Base-by-base conservation (phyloP, 2,329 filamentous ascomycete species). In the Hirsutella thompsonii region DNA sequence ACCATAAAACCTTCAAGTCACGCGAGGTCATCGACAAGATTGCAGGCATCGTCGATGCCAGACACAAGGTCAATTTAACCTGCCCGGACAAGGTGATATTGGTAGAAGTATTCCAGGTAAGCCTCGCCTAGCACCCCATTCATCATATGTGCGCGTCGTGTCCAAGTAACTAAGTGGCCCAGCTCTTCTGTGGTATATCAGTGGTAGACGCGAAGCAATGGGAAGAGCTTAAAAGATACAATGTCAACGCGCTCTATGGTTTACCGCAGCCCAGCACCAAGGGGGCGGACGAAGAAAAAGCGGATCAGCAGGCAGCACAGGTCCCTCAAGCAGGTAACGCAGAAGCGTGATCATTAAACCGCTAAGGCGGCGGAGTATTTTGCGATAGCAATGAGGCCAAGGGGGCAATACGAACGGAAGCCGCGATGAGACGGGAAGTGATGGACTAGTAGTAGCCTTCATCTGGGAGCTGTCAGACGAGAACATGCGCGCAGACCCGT, bases 81-180 rank as follows among this genome's bases (percentile, higher is more conserved):
- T 72, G 70, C n/a, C 83, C 84, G 28, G 83, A 90, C 61, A 76
- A 85, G 55, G 75, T 89, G 26, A 81, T 92, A 49, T 62, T 90
- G 46, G 76, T 92, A 42, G 84, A 92, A 52, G 72, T 92, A 42
- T 90, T 83, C 58, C 79, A 87, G 73, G 84, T 85, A 70, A 48
- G 59, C 42, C 20, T 20, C 29, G 14, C 10, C 18, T 9, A 34
- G 3, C 6, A 11, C 6, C n/a, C n/a, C 23, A 26, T 6, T 11
- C 23, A 11, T 26, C 23, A 26, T 11, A 11, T 11, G 11, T 34
- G 14, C 14, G n/a, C 18, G 5, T 14, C 32, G 2, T 16, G 5
- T 3, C 5, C n/a, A 1, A 16, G 4, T 18, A 6, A 18, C 32
- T 34, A 18, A 34, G 8, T 1, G 8, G 8, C 13, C n/a, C 40